Evolutionary conservation across 1,139 yeast genomes (phyloP).

Genomic region (Candida albicans): DNA sequence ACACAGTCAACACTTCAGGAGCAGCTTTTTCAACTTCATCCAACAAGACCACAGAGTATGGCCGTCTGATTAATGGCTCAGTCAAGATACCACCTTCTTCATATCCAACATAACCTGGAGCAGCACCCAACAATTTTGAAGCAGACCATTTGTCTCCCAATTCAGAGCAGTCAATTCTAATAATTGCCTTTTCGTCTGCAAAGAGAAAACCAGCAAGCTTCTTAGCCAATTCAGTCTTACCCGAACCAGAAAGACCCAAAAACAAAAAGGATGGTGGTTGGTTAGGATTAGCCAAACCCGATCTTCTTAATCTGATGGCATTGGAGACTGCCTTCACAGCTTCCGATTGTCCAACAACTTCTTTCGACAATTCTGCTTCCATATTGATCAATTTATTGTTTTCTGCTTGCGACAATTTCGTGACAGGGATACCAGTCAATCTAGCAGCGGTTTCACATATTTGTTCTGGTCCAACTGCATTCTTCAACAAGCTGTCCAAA

Average conservation of each 20-base stretch:
- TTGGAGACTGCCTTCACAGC: slow-evolving; percentile 96
- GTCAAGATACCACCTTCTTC: slow-evolving; percentile 97
- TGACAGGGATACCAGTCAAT: slow-evolving; percentile 98
- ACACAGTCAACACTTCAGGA: slow-evolving; percentile 91
- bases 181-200: slow-evolving; percentile 94
- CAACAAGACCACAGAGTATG: slow-evolving; percentile 90
- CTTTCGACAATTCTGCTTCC: slow-evolving; percentile 81
- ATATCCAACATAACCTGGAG: slow-evolving; percentile 97
- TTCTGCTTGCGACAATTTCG: slow-evolving; percentile 92
- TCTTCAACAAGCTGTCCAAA: slow-evolving; percentile 68
- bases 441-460: slow-evolving; percentile 97
- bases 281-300: slow-evolving; percentile 95
- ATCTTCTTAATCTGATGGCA: slow-evolving; percentile 87
- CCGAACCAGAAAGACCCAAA: slow-evolving; percentile 95
- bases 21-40: slow-evolving; percentile 99
- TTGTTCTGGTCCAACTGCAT: slow-evolving; percentile 89
- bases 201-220: slow-evolving; percentile 93
- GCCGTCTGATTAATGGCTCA: slow-evolving; percentile 85
- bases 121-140: slow-evolving; percentile 92
- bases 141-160: slow-evolving; percentile 94
- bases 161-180: slow-evolving; percentile 97
- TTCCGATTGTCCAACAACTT: slow-evolving; percentile 93
- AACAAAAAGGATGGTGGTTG: slow-evolving; percentile 96
- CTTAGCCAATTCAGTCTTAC: slow-evolving; percentile 97
- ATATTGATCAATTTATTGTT: slow-evolving; percentile 88